Base-by-base conservation (phyloP, 1,284 basidiomycete genomes). In the Tilletia caries region DNA sequence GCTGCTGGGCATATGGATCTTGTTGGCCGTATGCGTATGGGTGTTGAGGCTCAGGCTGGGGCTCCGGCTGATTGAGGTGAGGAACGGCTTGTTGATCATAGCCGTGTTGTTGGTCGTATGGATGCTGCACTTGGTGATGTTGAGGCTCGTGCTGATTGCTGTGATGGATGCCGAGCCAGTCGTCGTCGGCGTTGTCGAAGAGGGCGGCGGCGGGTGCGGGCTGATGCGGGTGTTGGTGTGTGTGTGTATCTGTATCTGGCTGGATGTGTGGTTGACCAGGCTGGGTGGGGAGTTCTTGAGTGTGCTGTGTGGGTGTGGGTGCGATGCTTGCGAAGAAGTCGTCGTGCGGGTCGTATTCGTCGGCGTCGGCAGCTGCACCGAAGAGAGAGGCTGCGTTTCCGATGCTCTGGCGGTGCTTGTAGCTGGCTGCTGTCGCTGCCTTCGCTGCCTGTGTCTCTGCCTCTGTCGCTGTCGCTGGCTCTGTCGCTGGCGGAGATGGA, bases 331-430 rank as follows among this genome's bases (percentile, higher is more conserved):
- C 66, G 62, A 72, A 73, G n/a, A 72, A 44, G 41, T 76, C 67
- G 23, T 64, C 66, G 20, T 32, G 37, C 13, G 37, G n/a, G 29
- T 18, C 62, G 32, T 32, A 33, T 27, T 32, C 34, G 29, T 74
- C 77, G 29, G 74, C 67, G 20, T 62, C 66, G 18, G 23, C 48
- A 10, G 34, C 25, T 25, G 18, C 58, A 10, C 32, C 77, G 68
- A 80, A 80, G 23, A 80, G 73, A 25, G 71, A 73, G 15, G 78
- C 77, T 48, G 78, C 78, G 25, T 78, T 77, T 20, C 75, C 77
- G 54, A 80, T 73, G 60, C 76, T 78, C 23, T 50, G 52, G n/a
- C 25, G 52, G 15, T 54, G 84, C 37, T 15, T 41, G 37, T 41
- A 6, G 37, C 8, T 41, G 37, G 37, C 2, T 41, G 37, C 15